Conservation (phyloP, 2,329 filamentous ascomycete genomes). For the Rhinocladiella similis region DNA sequence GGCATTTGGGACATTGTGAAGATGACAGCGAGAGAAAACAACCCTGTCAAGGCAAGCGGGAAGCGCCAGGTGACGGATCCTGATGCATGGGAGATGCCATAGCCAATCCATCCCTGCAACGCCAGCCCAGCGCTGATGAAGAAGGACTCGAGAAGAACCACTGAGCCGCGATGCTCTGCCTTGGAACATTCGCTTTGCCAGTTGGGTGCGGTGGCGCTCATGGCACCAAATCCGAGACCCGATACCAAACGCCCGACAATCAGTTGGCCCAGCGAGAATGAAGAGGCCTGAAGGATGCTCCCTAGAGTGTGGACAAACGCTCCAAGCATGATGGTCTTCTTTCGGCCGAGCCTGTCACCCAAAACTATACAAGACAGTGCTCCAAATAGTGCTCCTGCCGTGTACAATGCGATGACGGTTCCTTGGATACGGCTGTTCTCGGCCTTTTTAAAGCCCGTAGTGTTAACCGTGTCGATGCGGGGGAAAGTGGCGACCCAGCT, state of each 20-base stretch:
- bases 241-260: constrained; percentile 50
- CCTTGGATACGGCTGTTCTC: constrained; percentile 55
- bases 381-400: constrained; percentile 49
- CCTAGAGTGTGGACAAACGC: constrained; percentile 34
- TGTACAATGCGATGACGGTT: constrained; percentile 47
- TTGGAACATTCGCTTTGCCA: constrained; percentile 54
- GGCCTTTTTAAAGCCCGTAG: constrained; percentile 43
- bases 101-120: constrained; percentile 46
- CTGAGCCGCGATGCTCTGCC: constrained; percentile 44
- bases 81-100: constrained; percentile 47
- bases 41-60: constrained; percentile 47
- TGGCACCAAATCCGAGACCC: constrained; percentile 33
- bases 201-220: constrained; percentile 50
- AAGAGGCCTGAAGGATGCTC: constrained; percentile 48
- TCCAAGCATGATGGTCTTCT: constrained; percentile 33
- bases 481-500: constrained; percentile 48
- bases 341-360: constrained; percentile 48
- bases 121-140: no score
- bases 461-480: constrained; percentile 49
- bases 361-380: constrained; percentile 47
- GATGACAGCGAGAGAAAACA: constrained; percentile 37
- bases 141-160: constrained; percentile 43
- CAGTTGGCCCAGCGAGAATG: constrained; percentile 50
- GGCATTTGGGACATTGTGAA: constrained; percentile 23
- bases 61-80: constrained; percentile 47